phyloP scores from a whole-genome alignment of 139 green algal species.

The Zygnema cylindricum region DNA sequence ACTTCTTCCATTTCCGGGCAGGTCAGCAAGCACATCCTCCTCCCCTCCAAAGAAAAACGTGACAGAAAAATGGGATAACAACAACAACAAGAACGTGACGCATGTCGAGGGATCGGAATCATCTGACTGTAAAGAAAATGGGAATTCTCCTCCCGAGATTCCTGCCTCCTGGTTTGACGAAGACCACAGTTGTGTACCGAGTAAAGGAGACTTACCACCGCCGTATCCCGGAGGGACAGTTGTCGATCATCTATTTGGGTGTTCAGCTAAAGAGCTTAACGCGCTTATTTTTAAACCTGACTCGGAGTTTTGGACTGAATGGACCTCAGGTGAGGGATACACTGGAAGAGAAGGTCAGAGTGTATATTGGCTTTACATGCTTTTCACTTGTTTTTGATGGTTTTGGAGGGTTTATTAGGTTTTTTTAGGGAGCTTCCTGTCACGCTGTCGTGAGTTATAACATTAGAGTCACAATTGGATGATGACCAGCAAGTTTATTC shows the following conservation, averaged over 20 bases:
- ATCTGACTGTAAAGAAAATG: neutral
- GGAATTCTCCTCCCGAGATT: neutral
- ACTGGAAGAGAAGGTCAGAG: neutral
- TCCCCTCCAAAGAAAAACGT: neutral
- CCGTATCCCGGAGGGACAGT: constrained; percentile 43
- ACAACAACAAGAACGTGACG: neutral
- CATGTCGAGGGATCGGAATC: neutral
- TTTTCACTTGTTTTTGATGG: no score
- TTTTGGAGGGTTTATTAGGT: no score
- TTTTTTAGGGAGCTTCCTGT: no score
- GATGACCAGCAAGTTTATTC: no score
- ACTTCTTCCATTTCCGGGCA: neutral
- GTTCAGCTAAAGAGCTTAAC: constrained; percentile 29
- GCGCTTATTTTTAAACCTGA: constrained; percentile 33
- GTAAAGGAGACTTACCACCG: constrained; percentile 27
- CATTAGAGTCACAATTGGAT: no score
- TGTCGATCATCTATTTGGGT: constrained; percentile 31
- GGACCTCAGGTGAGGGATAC: constrained; percentile 11
- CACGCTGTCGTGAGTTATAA: no score
- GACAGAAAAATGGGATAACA: neutral
- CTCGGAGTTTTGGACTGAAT: constrained; percentile 45
- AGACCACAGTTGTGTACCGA: neutral
- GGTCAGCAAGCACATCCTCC: neutral
- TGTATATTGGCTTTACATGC: no score
- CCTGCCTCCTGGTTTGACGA: constrained; percentile 49